These are phyloP conservation scores for Nicotiana otophora DNA, from an alignment of 257 asterid genomes.

Conservation along the genomic window DNA sequence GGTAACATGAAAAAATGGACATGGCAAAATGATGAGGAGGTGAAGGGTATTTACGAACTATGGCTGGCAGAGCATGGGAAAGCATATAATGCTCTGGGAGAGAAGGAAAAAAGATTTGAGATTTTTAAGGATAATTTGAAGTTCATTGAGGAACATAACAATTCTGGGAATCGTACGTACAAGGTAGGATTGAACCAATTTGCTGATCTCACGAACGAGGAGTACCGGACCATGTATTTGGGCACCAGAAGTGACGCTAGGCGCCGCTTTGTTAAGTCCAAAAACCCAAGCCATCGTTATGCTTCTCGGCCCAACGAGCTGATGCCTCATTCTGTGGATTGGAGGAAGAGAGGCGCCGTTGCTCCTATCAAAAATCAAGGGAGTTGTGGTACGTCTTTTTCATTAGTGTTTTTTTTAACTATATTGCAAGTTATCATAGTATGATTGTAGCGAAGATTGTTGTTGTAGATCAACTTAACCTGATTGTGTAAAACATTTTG, in stretches of 20 bases:
- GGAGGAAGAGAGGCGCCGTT: constrained; percentile 70
- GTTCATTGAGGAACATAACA: constrained; percentile 57
- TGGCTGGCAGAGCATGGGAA: constrained; percentile 68
- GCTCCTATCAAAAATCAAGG: constrained; percentile 67
- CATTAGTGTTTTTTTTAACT: neutral
- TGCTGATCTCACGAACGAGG: constrained; percentile 64
- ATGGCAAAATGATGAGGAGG: constrained; percentile 29
- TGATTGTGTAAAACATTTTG: too few relatives aligned
- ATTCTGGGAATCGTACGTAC: constrained; percentile 44
- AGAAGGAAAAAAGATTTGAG: constrained; percentile 48
- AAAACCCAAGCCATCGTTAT: constrained; percentile 37
- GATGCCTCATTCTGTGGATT: constrained; percentile 63
- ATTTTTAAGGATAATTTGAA: constrained; percentile 64
- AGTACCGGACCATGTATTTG: constrained; percentile 52
- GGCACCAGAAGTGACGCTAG: constrained; percentile 57
- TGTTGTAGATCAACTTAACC: too few relatives aligned
- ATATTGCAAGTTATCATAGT: neutral
- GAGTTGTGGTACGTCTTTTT: constrained; percentile 40
- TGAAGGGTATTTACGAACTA: constrained; percentile 38
- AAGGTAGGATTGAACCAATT: constrained; percentile 64
- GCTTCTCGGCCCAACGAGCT: constrained; percentile 29
- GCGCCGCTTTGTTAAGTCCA: constrained; percentile 55
- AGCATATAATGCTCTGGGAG: constrained; percentile 52
- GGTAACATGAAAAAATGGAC: neutral
- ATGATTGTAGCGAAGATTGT: too few relatives aligned